phyloP scores from a whole-genome alignment of 2,329 filamentous ascomycete species.

The Penicillium hesseltinei region DNA sequence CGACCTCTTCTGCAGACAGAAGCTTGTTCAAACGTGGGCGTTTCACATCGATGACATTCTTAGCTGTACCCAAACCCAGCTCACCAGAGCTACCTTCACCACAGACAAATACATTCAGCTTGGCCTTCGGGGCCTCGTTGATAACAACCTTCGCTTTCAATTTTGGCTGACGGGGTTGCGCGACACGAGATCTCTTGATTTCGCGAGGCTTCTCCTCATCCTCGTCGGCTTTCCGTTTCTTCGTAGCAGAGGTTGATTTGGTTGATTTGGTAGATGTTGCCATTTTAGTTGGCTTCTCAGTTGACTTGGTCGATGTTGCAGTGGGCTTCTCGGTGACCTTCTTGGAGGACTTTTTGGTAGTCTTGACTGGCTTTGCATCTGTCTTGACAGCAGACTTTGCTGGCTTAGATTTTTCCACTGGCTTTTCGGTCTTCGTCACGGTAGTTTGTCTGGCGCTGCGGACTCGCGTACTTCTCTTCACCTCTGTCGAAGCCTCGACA shows the following conservation, averaged over 20 bases:
- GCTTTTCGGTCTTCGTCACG: constrained; percentile 10
- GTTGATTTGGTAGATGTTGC: not conserved
- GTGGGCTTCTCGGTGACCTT: not conserved
- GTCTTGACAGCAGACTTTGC: not conserved
- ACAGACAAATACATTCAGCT: constrained; percentile 73
- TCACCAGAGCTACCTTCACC: constrained; percentile 79
- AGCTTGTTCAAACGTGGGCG: constrained; percentile 68
- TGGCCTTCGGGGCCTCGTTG: constrained; percentile 58
- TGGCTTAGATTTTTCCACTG: constrained; percentile 15
- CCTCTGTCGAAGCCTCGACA: constrained; percentile 14
- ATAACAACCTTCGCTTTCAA: constrained; percentile 47
- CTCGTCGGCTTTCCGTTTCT: constrained; percentile 38
- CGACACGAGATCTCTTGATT: constrained; percentile 33
- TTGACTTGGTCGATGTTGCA: not conserved
- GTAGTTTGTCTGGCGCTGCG: not conserved
- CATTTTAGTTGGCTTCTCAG: not conserved
- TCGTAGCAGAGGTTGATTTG: constrained; percentile 19
- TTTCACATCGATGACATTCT: constrained; percentile 68
- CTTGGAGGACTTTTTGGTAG: not conserved
- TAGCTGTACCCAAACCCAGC: constrained; percentile 70
- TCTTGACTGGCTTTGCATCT: not conserved
- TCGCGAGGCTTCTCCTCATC: constrained; percentile 30
- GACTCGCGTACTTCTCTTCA: not conserved
- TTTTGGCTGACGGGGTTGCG: constrained; percentile 30
- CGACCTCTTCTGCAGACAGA: constrained; percentile 56